Evolutionary conservation across 176 grass and related monocot species (phyloP), one percentile per base, ranked within the genome.

Genomic region (Alloteropsis semialata): DNA sequence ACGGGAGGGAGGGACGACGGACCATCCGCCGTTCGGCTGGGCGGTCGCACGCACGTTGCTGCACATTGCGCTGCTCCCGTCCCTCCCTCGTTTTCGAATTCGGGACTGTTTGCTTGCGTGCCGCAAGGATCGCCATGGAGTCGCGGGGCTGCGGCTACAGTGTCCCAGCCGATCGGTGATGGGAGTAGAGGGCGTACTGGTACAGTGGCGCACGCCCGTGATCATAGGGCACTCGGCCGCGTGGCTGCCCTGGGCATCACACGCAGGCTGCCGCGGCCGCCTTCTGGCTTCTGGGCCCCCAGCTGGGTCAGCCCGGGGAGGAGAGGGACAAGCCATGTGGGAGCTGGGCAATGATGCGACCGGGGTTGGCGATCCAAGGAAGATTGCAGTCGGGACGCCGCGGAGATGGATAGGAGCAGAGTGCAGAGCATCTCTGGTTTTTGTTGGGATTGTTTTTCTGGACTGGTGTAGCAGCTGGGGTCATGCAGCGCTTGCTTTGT

Each of bases 281-380:
- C 7, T 14, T 58, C 9, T 19, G 81, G n/a, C n/a, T n/a, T n/a
- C n/a, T n/a, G n/a, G n/a, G n/a, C 50, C 30, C 76, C 87, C 76
- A 82, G 65, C 33, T 56, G 51, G 33, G 72, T n/a, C 18, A 33
- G 69, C 69, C 19, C 21, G 32, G 33, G 6, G 41, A 44, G 46
- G 14, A 66, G 45, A 10, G 24, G 3, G 78, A 72, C 88, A 85
- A 5, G 43, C 82, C 88, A 89, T 82, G 88, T 89, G 88, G 42
- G 19, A 43, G 76, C 57, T 3, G 30, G 19, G 32, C 24, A 63
- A 70, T 53, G 71, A 69, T 18, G 19, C 19, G 58, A 81, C 37
- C 33, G n/a, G 8, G 41, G 37, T 74, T 81, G 36, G 61, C 43
- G 78, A 82, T 87, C 78, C 62, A 13, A 56, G 63, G 29, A 42